Evolutionary conservation across 306 rosid species (phyloP).

Genomic region (Hippophae gyantsensis): DNA sequence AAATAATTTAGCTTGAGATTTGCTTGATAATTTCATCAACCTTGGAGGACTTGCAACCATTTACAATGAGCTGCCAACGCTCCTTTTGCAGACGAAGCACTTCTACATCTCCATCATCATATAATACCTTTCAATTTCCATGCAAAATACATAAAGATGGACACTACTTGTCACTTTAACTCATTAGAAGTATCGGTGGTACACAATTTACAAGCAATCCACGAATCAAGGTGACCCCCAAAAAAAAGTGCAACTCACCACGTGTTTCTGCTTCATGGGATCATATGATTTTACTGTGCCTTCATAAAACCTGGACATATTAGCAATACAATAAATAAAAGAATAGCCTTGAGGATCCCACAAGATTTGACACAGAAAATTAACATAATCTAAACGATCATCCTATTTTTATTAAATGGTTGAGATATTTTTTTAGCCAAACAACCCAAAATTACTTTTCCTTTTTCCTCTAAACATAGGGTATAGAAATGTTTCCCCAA

Average conservation of each 20-base stretch:
- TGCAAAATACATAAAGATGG: conserved; percentile 14
- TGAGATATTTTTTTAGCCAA: too few species aligned
- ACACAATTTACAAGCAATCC: conserved; percentile 1
- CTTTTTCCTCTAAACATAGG: too few species aligned
- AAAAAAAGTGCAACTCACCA: conserved; percentile 49
- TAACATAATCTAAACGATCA: too few species aligned
- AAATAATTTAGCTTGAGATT: conserved; percentile 14
- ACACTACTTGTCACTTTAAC: not conserved
- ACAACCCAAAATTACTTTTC: too few species aligned
- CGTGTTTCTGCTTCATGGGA: conserved; percentile 68
- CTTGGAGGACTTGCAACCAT: conserved; percentile 42
- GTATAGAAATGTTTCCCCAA: too few species aligned
- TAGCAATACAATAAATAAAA: conserved; percentile 20
- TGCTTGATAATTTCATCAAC: conserved; percentile 18
- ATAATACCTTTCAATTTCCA: conserved; percentile 47
- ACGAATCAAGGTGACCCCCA: conserved; percentile 11
- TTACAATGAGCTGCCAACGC: conserved; percentile 49
- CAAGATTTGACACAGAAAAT: too few species aligned
- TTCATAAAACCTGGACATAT: conserved; percentile 60
- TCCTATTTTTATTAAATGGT: too few species aligned
- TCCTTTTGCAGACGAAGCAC: conserved; percentile 48
- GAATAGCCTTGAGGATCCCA: not conserved
- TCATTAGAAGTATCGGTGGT: not conserved
- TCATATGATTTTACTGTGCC: conserved; percentile 89
- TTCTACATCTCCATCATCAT: conserved; percentile 59